Percentiles rank a stretch among this genome's conserved stretches.
Evolutionary conservation across 2,329 filamentous ascomycete genomes (phyloP).

Genomic region (Calonectria multiphialidica): DNA sequence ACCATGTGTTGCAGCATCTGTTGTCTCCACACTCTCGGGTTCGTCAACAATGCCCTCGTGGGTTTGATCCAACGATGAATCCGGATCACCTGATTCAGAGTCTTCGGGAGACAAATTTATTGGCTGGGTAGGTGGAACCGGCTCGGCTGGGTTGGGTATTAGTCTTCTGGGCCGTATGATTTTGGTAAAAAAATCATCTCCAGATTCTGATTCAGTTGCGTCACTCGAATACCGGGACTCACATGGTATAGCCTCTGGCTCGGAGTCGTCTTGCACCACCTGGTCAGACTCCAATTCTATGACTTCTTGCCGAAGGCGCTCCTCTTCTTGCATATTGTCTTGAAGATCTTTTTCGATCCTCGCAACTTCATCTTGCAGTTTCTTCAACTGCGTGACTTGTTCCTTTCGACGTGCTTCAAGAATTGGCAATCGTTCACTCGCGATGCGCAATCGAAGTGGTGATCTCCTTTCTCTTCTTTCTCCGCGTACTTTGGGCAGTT

Average conservation of each 20-base stretch:
- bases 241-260: slow-evolving; percentile 31
- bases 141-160: slow-evolving; percentile 29
- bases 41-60: slow-evolving; percentile 26
- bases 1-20: not conserved
- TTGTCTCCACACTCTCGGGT: not conserved
- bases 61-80: slow-evolving; percentile 4
- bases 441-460: slow-evolving; percentile 47
- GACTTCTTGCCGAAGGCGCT: slow-evolving; percentile 47
- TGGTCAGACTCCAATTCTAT: slow-evolving; percentile 28
- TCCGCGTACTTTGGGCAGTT: slow-evolving; percentile 30
- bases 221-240: slow-evolving; percentile 17
- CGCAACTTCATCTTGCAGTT: slow-evolving; percentile 60
- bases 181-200: slow-evolving; percentile 3
- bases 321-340: slow-evolving; percentile 50
- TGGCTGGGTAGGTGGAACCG: not conserved
- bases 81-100: slow-evolving; percentile 1
- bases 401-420: slow-evolving; percentile 51
- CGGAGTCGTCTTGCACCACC: slow-evolving; percentile 26
- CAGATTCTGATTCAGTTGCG: not conserved
- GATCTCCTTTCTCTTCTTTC: slow-evolving; percentile 23
- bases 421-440: slow-evolving; percentile 52
- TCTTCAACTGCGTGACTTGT: slow-evolving; percentile 60
- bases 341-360: slow-evolving; percentile 63
- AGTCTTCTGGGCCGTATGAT: slow-evolving; percentile 20
- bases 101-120: not conserved